phyloP scores from a whole-genome alignment of 1,284 basidiomycete genomes.

The Malassezia vespertilionis region DNA sequence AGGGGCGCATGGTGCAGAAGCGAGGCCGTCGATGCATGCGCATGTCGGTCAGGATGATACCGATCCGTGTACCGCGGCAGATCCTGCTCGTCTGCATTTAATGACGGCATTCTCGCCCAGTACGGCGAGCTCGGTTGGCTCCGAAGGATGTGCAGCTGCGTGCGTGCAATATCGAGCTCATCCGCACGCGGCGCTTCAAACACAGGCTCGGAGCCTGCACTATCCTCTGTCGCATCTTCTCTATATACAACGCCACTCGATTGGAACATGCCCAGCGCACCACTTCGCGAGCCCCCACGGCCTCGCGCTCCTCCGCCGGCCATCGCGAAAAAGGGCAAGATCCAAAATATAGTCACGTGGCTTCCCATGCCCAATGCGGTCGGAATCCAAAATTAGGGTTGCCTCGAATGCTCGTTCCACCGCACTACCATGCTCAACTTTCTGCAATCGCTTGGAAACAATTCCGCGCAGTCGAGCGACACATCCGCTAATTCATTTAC shows the following conservation, averaged over 20 bases:
- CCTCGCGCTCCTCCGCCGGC: neutral
- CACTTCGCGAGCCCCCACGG: conserved; percentile 8
- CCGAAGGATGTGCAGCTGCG: conserved; percentile 10
- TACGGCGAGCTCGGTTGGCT: conserved; percentile 11
- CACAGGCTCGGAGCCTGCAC: conserved; percentile 4
- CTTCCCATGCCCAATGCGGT: no score
- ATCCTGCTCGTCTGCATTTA: conserved; percentile 6
- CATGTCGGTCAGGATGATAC: conserved; percentile 26
- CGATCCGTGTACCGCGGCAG: conserved; percentile 36
- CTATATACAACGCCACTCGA: conserved; percentile 5
- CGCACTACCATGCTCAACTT: no score
- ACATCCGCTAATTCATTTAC: no score
- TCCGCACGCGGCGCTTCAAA: conserved; percentile 2
- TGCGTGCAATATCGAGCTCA: conserved; percentile 1
- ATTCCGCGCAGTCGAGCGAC: no score
- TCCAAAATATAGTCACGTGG: neutral
- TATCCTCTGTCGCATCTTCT: conserved; percentile 9
- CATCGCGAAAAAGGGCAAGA: neutral
- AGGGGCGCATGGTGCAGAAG: conserved; percentile 24
- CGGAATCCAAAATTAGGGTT: no score
- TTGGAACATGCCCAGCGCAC: conserved; percentile 1
- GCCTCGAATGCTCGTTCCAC: no score
- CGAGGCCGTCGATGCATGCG: neutral
- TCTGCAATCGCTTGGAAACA: no score
- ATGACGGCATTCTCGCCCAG: conserved; percentile 3